Evolutionary conservation across 495 filamentous ascomycete genomes (phyloP).

Genomic region (Tuber aestivum): DNA sequence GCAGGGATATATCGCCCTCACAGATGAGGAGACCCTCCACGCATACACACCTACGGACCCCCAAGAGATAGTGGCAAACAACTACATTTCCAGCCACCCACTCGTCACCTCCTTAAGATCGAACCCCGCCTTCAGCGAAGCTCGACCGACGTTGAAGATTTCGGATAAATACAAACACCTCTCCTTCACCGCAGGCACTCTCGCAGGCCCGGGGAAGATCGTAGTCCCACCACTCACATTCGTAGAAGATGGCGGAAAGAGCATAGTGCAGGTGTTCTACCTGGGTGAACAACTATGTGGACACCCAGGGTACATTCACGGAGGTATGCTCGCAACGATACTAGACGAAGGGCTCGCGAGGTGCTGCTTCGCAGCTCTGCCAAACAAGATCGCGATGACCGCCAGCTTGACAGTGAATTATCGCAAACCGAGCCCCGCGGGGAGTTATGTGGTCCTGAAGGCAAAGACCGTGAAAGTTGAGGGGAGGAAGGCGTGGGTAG

Average conservation of each 20-base stretch:
- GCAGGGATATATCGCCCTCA: constrained; percentile 40
- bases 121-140: constrained; percentile 63
- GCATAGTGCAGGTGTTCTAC: constrained; percentile 67
- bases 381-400: constrained; percentile 83
- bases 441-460: constrained; percentile 68
- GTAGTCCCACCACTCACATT: constrained; percentile 78
- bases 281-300: constrained; percentile 79
- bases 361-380: constrained; percentile 85
- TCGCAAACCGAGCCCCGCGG: constrained; percentile 67
- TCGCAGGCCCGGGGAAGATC: constrained; percentile 69
- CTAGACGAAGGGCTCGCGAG: constrained; percentile 86
- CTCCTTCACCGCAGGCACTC: constrained; percentile 75
- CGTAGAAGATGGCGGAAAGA: constrained; percentile 63
- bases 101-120: constrained; percentile 59
- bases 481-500: constrained; percentile 94
- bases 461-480: constrained; percentile 83
- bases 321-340: constrained; percentile 83
- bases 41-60: constrained; percentile 61
- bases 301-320: constrained; percentile 87
- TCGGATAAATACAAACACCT: constrained; percentile 58
- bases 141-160: constrained; percentile 81
- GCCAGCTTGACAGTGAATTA: constrained; percentile 90
- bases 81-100: constrained; percentile 68
- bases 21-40: constrained; percentile 66
- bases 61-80: constrained; percentile 58